Evolutionary conservation across 2,329 filamentous ascomycete genomes (phyloP).

Genomic region (Colletotrichum viniferum): DNA sequence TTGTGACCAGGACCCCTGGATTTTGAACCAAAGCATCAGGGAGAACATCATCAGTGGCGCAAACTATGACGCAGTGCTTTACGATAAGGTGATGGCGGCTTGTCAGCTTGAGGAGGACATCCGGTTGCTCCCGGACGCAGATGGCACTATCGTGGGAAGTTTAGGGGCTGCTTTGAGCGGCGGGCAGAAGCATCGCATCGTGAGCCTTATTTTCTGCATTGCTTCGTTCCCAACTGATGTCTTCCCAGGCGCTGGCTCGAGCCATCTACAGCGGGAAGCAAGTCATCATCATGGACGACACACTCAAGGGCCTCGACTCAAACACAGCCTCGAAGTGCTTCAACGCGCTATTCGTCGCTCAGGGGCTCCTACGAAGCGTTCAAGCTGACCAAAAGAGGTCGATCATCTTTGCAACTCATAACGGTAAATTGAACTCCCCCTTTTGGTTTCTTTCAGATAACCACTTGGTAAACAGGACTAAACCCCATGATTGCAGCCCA

Average conservation of each 20-base stretch:
- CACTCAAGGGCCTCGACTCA: conserved; percentile 6
- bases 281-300: conserved; percentile 12
- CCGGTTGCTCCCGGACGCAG: neutral
- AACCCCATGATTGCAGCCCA: neutral
- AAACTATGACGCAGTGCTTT: conserved; percentile 29
- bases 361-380: conserved; percentile 28
- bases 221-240: neutral
- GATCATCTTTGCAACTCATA: conserved; percentile 46
- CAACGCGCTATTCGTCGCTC: neutral
- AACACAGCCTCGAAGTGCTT: conserved; percentile 2
- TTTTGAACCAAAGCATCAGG: conserved; percentile 31
- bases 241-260: neutral
- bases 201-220: neutral
- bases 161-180: conserved; percentile 1
- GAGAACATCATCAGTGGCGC: neutral
- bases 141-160: neutral
- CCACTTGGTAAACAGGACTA: neutral
- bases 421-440: neutral
- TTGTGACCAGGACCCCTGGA: conserved; percentile 33
- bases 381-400: conserved; percentile 32
- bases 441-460: neutral
- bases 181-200: conserved; percentile 10
- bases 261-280: conserved; percentile 7
- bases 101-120: conserved; percentile 9
- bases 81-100: conserved; percentile 27